Evolutionary conservation across 179 eudicot species (phyloP), one percentile per base, ranked within the genome.

Genomic region (Beta macrorhiza): DNA sequence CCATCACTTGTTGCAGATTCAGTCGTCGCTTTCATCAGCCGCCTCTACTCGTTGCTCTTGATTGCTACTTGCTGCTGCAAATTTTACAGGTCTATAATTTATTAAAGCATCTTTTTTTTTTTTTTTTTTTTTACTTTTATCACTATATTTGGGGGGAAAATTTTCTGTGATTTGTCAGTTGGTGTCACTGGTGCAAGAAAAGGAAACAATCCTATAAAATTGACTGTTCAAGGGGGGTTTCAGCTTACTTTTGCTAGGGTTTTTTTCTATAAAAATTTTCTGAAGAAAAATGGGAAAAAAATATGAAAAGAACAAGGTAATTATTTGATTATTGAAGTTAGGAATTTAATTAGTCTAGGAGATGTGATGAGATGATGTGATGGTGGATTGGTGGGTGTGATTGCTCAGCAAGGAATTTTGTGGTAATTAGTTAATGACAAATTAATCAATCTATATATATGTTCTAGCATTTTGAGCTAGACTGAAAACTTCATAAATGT

Each of bases 1-100:
- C 80, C 98, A 90, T 86, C 98, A 93, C 82, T 86, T 93, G 87
- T 72, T 92, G 87, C 96, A 92, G 89, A 78, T 92, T 78, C 96
- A 92, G 87, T 85, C 96, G 32, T 91, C 91, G 32, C 79, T 90
- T 73, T 83, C 89, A 5, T 79, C 89, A 3, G 85, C 84, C 29
- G 78, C 78, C 42, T 72, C 80, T 32, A 74, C 83, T 22, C 81
- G 74, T 3, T 64, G 80, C 79, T 78, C 61, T 55, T 86, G 85
- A 84, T 83, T 45, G 55, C 74, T 75, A 52, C 76, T 3, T 63
- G 22, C 71, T 63, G 25, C 32, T 71, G 74, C 81, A 53, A 52
- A 12, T 37, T 42, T 78, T 22, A 78, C 55, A 78, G 71, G 65
- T 77, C 49, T 47, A 20, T 63, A 10, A n/a, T 51, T 6, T 8